Evolutionary conservation across 441 rosid genomes (phyloP), one percentile per base, ranked within the genome.

Genomic region (Erysimum pusillum): DNA sequence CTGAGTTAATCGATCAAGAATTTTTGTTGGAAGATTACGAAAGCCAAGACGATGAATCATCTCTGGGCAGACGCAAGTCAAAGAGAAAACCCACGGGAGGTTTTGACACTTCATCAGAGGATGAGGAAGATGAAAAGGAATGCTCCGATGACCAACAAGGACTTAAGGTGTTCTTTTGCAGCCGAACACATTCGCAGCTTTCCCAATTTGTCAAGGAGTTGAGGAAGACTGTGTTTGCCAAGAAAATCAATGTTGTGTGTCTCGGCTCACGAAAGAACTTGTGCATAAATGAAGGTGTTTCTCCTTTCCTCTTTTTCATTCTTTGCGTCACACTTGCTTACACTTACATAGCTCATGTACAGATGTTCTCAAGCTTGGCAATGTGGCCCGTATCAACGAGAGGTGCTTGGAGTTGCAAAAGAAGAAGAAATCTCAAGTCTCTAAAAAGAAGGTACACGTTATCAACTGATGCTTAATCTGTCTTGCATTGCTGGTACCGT

Each of bases 181-280:
- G 99, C 76, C 84, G 98, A 73, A 95, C 98, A 2, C 97, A 93
- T 84, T 93, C 99, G 8, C 97, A 95, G 84, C 96, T 95, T 56
- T 89, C 96, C 1, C 98, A 95, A 81, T 95, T 95, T 61, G 70
- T 95, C 53, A 88, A 87, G 82, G 98, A 95, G 85, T 81, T 95
- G 67, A 87, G 86, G 34, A 95, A 90, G 85, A 95, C 97, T 62
- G 60, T 44, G 42, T 95, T 93, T 83, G 76, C 85, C 32, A 44
- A 75, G 32, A 76, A 83, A 59, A 76, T 90, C 71, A 88, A 69
- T 31, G 89, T 83, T 78, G 95, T 91, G 4, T 89, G 88, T 73
- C 80, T 93, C 80, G 99, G 94, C 36, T 93, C 98, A 6, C 84
- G 99, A 74, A 93, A 88, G 84, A 93, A 88, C 77, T 80, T 93